Base-by-base conservation (phyloP, 1,139 yeast genomes). In the Yamadazyma pseudoaaseri region DNA sequence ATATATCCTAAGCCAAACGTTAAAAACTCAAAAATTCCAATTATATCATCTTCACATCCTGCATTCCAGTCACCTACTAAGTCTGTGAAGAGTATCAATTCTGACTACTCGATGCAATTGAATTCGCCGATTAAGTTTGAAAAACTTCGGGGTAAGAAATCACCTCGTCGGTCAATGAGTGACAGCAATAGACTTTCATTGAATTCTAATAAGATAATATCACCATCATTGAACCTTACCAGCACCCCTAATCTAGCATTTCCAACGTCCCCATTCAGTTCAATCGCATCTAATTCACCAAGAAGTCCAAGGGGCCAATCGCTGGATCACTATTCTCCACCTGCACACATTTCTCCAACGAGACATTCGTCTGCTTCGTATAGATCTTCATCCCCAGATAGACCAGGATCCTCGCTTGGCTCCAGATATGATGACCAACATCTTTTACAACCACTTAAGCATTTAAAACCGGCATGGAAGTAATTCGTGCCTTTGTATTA, bases 351-450 rank as follows among this genome's bases (percentile, higher is more conserved):
- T 10, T 26, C 29, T 3, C 29, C 33, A 3, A 6, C 20, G 10
- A 21, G 31, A 22, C 6, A 31, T 18, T 38, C 43, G 15, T 41
- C 47, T 5, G 40, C 44, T 6, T 37, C 47, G 1, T 55, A 52
- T 42, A 42, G 50, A 30, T 52, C 59, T 3, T 54, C 67, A 6
- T 60, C 69, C 1, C 66, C 68, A 2, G 68, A 62, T 21, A 43
- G 67, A 32, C 69, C 68, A 2, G 36, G 47, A 5, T 58, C 66
- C 2, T 54, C 69, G 2, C 52, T 62, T 18, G 70, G 68, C 4
- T 60, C 65, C 2, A 41, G 69, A 20, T 64, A 48, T 38, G 69
- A 64, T 33, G 65, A 61, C 23, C 50, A 53, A 33, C 61, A 62
- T 42, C 44, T 63, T 37, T 38, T 61, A 10, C 65, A 55, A 38